Base-by-base conservation (phyloP, 257 asterid species). In the Gynochthodes officinalis region DNA sequence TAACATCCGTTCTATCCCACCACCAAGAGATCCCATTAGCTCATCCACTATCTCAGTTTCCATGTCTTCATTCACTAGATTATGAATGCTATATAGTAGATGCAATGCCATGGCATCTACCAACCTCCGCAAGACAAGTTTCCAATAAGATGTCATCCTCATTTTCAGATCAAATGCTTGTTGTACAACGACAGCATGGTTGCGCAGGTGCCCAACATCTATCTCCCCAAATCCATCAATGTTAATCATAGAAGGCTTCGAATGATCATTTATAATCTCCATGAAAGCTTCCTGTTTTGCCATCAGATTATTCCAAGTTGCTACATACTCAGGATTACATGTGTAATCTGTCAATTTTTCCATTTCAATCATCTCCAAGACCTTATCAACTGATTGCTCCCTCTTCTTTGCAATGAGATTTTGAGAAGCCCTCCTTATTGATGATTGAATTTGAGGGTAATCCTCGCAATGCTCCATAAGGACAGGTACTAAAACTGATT, bases 81-180 rank as follows among this genome's bases (percentile, higher is more conserved):
- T 77, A 12, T 65, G 74, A 44, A 80, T 33, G 40, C 78, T 42
- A 4, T 25, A 83, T 4, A 72, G 16, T 13, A 80, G 14, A 32
- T 83, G 83, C 27, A 83, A 33, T 3, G 84, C 87, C 81, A 83
- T 74, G 32, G 40, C 13, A 60, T 83, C 85, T 1, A 80, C 85
- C 59, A 80, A 4, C 59, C 87, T 74, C 32, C 32, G 73, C 62
- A 71, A n/a, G 4, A 83, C 85, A 14, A 83, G 18, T 1, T 80
- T 75, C 85, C 82, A 80, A 0, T 83, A 83, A 0, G 87, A 79
- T 4, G 32, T 62, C 78, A 78, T 52, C 58, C 85, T 67, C 78
- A 75, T 75, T 66, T 72, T 77, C 72, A 78, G 13, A 53, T 83
- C 87, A 16, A 80, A 83, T 0, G 85, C 87, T 63, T 80, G 77